These are phyloP conservation scores for Xanthoparmelia taractica DNA, from an alignment of 495 filamentous ascomycete species.

Conservation along the genomic window DNA sequence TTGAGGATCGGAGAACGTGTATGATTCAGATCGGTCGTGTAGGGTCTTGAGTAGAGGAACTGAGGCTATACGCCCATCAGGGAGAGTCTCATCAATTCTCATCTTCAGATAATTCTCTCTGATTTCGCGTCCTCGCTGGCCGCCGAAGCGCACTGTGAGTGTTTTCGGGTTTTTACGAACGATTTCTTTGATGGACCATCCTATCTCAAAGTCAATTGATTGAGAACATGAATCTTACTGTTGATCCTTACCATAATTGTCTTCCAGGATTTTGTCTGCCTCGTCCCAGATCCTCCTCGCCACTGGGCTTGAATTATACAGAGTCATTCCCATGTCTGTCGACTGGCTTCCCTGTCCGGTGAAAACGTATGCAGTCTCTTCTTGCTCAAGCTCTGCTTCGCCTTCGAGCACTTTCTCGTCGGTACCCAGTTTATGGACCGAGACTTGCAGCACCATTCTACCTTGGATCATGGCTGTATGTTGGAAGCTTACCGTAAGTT, in stretches of 20 bases:
- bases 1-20: constrained; percentile 30
- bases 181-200: constrained; percentile 29
- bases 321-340: constrained; percentile 38
- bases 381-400: constrained; percentile 35
- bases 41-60: constrained; percentile 28
- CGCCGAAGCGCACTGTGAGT: constrained; percentile 39
- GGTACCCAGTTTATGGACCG: neutral
- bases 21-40: constrained; percentile 24
- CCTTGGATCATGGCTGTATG: constrained; percentile 37
- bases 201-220: too few species aligned
- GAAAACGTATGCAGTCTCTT: constrained; percentile 37
- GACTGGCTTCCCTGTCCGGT: constrained; percentile 40
- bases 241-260: constrained; percentile 32
- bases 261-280: constrained; percentile 32
- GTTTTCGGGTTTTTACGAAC: constrained; percentile 36
- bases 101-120: constrained; percentile 35
- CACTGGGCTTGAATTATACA: constrained; percentile 31
- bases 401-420: constrained; percentile 14
- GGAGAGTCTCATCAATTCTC: neutral
- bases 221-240: too few species aligned
- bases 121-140: constrained; percentile 31
- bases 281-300: constrained; percentile 37
- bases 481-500: constrained; percentile 3
- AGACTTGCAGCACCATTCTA: constrained; percentile 29
- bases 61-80: neutral